These are phyloP conservation scores for Ophiostoma himal-ulmi DNA, from an alignment of 2,329 filamentous ascomycete genomes.

Conservation along the genomic window DNA sequence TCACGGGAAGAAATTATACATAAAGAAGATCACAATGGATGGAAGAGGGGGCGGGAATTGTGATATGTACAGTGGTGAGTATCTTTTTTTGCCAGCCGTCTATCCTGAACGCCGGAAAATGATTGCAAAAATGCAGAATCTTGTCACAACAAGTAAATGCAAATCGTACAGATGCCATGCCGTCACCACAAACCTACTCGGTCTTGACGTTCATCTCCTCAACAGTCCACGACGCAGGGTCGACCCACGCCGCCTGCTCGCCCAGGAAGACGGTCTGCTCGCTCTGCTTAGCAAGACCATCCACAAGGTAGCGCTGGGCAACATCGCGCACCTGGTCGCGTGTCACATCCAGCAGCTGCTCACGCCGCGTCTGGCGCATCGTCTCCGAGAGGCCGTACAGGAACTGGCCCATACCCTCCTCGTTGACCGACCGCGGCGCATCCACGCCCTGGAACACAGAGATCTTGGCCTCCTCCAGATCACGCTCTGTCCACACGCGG, in stretches of 20 bases:
- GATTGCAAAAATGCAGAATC: neutral
- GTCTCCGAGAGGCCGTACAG: conserved; percentile 77
- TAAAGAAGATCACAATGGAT: neutral
- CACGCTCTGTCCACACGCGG: conserved; percentile 71
- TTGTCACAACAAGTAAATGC: neutral
- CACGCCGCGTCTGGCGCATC: conserved; percentile 80
- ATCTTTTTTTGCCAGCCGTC: conserved; percentile 15
- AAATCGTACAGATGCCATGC: neutral
- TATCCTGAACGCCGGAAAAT: conserved; percentile 19
- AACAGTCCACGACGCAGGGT: conserved; percentile 64
- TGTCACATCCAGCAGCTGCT: conserved; percentile 80
- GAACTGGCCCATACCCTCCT: conserved; percentile 83
- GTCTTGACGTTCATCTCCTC: conserved; percentile 65
- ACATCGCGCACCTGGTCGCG: conserved; percentile 72
- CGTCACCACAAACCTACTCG: conserved; percentile 26
- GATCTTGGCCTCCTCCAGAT: conserved; percentile 93
- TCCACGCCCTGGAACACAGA: conserved; percentile 89
- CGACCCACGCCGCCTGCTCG: conserved; percentile 74
- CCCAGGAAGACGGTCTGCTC: conserved; percentile 71
- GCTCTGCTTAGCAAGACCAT: conserved; percentile 53
- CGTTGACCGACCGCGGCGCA: conserved; percentile 77
- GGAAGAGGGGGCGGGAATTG: too few species aligned
- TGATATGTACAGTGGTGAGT: conserved; percentile 18
- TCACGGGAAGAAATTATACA: neutral
- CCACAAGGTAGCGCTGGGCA: conserved; percentile 75